Evolutionary conservation across 768 basidiomycete species (phyloP), one percentile per base, ranked within the genome.

Genomic region (Lactarius pseudohatsudake): DNA sequence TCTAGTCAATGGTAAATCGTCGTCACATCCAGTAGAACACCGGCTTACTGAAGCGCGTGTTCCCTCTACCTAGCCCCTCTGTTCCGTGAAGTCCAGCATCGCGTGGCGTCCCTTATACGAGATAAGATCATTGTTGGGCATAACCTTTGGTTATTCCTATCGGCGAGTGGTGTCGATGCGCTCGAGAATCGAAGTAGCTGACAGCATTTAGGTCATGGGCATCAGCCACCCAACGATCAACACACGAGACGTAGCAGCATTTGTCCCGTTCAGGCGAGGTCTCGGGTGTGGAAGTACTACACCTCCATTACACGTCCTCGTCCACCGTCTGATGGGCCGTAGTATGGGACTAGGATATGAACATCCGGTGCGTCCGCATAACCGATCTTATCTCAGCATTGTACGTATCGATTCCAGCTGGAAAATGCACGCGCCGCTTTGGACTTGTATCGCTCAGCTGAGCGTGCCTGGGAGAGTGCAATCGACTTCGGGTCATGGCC

Each of bases 111-210:
- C n/a, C 69, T 82, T 54, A 77, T 85, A 58, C 74, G 71, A 20
- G 76, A 78, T 65, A 85, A 83, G 69, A 79, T 86, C 20, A 72
- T 86, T 32, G 78, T 86, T n/a, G 85, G 85, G n/a, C 81, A 86
- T 70, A 75, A 77, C 38, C 72, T 86, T 22, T 86, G 84, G 84
- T 76, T 78, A 50, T 81, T 83, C 68, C 74, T 86, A 65, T 84
- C 84, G 57, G 85, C 83, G 70, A 58, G 79, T 75, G 18, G 43
- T 30, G 2, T 53, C 50, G 26, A 6, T 45, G 43, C 45, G 62
- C 15, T 65, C 70, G 36, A 59, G 34, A 36, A 34, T 59, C 61
- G 30, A 26, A 34, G 22, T 43, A 16, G 20, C 60, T 62, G 50
- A 66, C 22, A 28, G 22, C 6, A 40, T 9, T 18, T 70, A 86